phyloP scores from a whole-genome alignment of 2,329 filamentous ascomycete species.

The Thelonectria rubi region DNA sequence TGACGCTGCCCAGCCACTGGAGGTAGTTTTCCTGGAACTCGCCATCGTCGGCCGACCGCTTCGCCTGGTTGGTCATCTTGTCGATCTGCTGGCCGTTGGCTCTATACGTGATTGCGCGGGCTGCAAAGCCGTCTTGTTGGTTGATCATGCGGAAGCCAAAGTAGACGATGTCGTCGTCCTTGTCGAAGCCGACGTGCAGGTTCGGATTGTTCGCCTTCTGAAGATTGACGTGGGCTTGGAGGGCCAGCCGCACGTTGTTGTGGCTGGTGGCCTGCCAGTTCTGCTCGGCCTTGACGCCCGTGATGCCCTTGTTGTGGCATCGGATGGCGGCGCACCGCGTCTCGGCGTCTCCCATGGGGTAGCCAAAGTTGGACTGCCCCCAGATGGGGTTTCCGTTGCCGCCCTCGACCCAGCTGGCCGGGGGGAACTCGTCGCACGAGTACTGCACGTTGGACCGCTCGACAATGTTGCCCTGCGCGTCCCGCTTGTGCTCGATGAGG shows the following conservation, averaged over 20 bases:
- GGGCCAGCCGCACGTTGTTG: not conserved
- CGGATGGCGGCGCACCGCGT: slow-evolving; percentile 30
- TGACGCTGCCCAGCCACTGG: not conserved
- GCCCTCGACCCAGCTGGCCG: slow-evolving; percentile 42
- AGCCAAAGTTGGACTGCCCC: not conserved
- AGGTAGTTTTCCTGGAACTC: not conserved
- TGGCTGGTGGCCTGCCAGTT: slow-evolving; percentile 20
- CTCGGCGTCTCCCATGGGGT: not conserved
- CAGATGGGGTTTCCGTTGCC: too few relatives aligned
- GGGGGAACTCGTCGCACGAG: slow-evolving; percentile 45
- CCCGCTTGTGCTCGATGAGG: not conserved
- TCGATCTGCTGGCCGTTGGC: not conserved
- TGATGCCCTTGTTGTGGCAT: slow-evolving; percentile 7
- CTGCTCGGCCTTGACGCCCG: slow-evolving; percentile 30
- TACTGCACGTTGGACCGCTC: slow-evolving; percentile 30
- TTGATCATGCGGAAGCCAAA: too few relatives aligned
- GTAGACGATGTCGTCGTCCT: not conserved
- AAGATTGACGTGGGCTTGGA: not conserved
- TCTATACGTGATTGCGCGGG: not conserved
- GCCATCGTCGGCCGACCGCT: not conserved
- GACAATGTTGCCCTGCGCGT: not conserved
- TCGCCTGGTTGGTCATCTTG: not conserved
- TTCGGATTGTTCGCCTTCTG: not conserved
- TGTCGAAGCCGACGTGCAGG: not conserved
- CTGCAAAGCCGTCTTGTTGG: not conserved